Evolutionary conservation across 176 grass and related monocot genomes (phyloP).

Genomic region (Bolboschoenus planiculmis): DNA sequence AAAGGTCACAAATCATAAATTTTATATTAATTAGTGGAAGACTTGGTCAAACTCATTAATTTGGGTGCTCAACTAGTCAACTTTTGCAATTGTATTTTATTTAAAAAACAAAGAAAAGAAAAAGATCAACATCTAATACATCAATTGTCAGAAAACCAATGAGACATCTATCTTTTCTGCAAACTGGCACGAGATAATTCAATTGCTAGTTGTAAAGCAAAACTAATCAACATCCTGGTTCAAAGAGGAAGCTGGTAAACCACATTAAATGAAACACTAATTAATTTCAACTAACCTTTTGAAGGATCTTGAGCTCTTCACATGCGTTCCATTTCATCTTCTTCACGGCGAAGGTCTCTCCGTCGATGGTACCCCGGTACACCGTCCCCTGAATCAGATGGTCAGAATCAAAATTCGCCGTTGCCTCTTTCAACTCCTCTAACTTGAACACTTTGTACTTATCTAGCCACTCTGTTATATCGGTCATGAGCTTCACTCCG

Average conservation of each 20-base stretch:
- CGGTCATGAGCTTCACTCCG: conserved; percentile 42
- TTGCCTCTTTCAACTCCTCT: conserved; percentile 57
- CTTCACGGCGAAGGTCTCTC: conserved; percentile 74
- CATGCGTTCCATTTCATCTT: conserved; percentile 99
- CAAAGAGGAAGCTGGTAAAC: neutral
- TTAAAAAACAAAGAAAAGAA: neutral
- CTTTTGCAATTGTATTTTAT: neutral
- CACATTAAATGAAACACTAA: neutral
- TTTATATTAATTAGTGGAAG: neutral
- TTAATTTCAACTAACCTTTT: conserved; percentile 46
- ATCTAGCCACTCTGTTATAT: conserved; percentile 91
- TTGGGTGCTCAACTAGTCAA: neutral
- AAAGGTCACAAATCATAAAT: neutral
- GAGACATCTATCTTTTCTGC: neutral
- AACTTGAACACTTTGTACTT: conserved; percentile 87
- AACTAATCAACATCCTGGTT: neutral
- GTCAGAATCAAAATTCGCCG: conserved; percentile 45
- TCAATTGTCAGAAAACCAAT: neutral
- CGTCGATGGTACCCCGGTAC: conserved; percentile 70
- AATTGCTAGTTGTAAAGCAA: neutral
- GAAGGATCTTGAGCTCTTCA: conserved; percentile 96
- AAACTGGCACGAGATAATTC: neutral
- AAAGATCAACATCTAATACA: neutral
- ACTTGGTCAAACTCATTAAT: neutral
- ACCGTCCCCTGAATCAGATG: conserved; percentile 74